phyloP scores from a whole-genome alignment of 2,329 filamentous ascomycete genomes.

The Helminthosporium solani region DNA sequence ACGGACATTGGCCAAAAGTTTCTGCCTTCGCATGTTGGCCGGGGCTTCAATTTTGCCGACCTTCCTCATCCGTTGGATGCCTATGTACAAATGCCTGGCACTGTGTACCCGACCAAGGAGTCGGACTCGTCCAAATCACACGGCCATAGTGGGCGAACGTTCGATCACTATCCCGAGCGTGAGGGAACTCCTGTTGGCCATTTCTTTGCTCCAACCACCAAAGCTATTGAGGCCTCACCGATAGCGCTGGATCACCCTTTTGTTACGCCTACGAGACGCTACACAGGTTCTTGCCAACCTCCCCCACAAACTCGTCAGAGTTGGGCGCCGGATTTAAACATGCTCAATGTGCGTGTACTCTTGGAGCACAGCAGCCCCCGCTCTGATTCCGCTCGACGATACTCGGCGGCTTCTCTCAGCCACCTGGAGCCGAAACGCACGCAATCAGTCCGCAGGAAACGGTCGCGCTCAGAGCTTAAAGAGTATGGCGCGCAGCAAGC shows the following conservation, averaged over 20 bases:
- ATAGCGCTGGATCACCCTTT: conserved; percentile 5
- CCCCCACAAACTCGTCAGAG: conserved; percentile 13
- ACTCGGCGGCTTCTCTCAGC: conserved; percentile 21
- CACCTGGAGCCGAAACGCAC: conserved; percentile 16
- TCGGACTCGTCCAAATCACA: conserved; percentile 2
- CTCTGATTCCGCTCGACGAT: conserved; percentile 16
- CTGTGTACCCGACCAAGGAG: conserved; percentile 39
- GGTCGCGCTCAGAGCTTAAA: conserved; percentile 27
- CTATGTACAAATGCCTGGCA: conserved; percentile 50
- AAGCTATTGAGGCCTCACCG: conserved; percentile 11
- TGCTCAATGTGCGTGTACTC: conserved; percentile 30
- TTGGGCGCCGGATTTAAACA: conserved; percentile 22
- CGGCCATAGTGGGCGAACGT: conserved; percentile 1
- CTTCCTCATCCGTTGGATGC: conserved; percentile 45
- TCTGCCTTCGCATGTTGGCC: conserved; percentile 33
- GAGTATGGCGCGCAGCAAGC: conserved; percentile 26
- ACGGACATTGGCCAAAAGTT: conserved; percentile 49
- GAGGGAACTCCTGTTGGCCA: neutral
- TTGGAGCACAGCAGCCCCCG: conserved; percentile 25
- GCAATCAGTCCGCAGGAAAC: conserved; percentile 25
- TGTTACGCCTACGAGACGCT: conserved; percentile 8
- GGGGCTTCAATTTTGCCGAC: conserved; percentile 50
- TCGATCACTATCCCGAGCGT: neutral
- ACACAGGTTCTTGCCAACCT: conserved; percentile 6
- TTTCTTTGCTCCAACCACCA: conserved; percentile 2